Evolutionary conservation across 768 basidiomycete species (phyloP).

Genomic region (Mycena vulgaris): DNA sequence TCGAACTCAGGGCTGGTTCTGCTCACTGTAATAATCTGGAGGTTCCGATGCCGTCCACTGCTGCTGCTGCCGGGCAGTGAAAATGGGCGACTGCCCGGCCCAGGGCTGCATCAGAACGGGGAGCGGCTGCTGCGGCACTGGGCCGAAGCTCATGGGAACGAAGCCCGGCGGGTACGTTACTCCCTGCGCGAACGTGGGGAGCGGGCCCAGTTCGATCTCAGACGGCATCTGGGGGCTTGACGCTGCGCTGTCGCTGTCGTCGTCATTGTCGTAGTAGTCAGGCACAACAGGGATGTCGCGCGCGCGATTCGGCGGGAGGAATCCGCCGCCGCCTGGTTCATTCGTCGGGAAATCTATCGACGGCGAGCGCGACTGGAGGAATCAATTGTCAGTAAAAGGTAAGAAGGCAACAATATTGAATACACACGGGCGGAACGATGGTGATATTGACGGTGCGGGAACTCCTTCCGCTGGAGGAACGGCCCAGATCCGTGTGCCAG

Average conservation of each 20-base stretch:
- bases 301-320: slow-evolving; percentile 28
- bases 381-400: neutral
- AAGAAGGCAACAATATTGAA: neutral
- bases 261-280: slow-evolving; percentile 27
- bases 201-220: slow-evolving; percentile 18
- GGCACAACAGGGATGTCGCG: neutral
- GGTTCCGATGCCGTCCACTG: no score
- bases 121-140: neutral
- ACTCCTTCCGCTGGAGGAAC: slow-evolving; percentile 25
- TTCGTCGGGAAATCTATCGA: slow-evolving; percentile 7
- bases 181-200: slow-evolving; percentile 30
- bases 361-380: slow-evolving; percentile 17
- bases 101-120: neutral
- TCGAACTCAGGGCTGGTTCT: no score
- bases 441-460: slow-evolving; percentile 23
- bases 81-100: neutral
- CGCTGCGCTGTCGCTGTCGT: slow-evolving; percentile 12
- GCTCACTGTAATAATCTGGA: no score
- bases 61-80: neutral
- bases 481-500: slow-evolving; percentile 5
- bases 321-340: neutral
- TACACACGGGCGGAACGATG: slow-evolving; percentile 18
- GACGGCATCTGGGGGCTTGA: slow-evolving; percentile 12
- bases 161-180: slow-evolving; percentile 27
- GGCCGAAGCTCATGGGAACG: slow-evolving; percentile 6